Evolutionary conservation across 495 filamentous ascomycete species (phyloP), one percentile per base, ranked within the genome.

Genomic region (Sabuloglossum arenarium): DNA sequence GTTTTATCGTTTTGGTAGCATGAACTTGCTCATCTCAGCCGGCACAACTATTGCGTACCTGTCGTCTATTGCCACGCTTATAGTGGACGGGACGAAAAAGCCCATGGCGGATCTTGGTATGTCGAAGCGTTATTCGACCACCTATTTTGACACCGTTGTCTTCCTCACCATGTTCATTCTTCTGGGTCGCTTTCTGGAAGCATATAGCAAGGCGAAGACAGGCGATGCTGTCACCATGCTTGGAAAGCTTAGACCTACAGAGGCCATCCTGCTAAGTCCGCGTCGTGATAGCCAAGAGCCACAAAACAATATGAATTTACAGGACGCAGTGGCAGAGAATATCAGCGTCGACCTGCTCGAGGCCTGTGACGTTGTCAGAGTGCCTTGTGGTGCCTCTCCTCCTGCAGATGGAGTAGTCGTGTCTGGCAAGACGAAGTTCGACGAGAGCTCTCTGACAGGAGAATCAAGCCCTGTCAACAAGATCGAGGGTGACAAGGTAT

Each of bases 121-220:
- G 12, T 28, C 27, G 28, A 27, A 58, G 39, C 16, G 61, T 59
- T 49, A 61, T 34, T 51, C 47, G 25, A 51, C 47, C 24, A 85
- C 81, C 9, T 97, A 95, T 63, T 97, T 96, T 61, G 91, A 97
- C 66, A 86, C 88, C 1, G 91, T 95, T 1, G 85, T 95, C 0
- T 94, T 97, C 58, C 68, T 97, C 43, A 96, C 91, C 0, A 75
- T 96, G 54, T 97, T 97, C 64, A 79, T 97, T 52, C 78, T 97
- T 6, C 74, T 84, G 54, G 82, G 82, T 51, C 79, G 88, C 16
- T 79, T 81, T 51, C 75, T 96, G 49, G 90, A 97, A 68, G 83
- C 87, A 21, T 91, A 90, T 69, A 94, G 85, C 73, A 95, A 96
- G 69, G 80, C 87, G 0, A 88, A 84, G 64, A 85, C 89, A 0